Conservation (phyloP, 2,329 filamentous ascomycete genomes). For the Verticillium isaacii region DNA sequence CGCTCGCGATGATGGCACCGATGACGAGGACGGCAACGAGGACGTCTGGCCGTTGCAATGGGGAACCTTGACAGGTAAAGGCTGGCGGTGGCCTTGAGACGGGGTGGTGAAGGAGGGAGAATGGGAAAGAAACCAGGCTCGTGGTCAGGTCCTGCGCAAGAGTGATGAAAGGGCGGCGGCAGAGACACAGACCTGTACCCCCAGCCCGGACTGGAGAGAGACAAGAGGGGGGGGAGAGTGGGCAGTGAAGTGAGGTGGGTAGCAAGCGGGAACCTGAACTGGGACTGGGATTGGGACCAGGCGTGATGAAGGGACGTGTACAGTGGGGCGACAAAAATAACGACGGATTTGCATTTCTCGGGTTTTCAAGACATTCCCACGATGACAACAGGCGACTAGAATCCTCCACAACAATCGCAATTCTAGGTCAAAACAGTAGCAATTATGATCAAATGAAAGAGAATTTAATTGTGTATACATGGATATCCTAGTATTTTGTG, state of each 20-base stretch:
- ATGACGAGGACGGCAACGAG: not conserved
- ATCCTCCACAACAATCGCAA: too few species aligned
- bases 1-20: not conserved
- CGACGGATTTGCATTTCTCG: too few species aligned
- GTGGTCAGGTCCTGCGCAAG: not conserved
- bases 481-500: too few species aligned
- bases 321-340: too few species aligned
- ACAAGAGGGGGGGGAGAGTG: constrained; percentile 13
- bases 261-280: constrained; percentile 3
- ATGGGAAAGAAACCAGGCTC: constrained; percentile 2
- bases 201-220: constrained; percentile 1
- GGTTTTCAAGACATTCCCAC: too few species aligned
- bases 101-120: constrained; percentile 1
- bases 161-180: constrained; percentile 6
- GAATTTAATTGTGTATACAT: too few species aligned
- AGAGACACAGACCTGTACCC: constrained; percentile 1
- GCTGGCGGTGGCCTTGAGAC: not conserved
- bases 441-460: too few species aligned
- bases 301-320: not conserved
- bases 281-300: not conserved
- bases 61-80: not conserved
- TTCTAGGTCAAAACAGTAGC: too few species aligned
- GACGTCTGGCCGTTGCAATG: not conserved
- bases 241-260: constrained; percentile 3
- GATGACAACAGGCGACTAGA: too few species aligned